These are phyloP conservation scores for Saturnispora diversa DNA, from an alignment of 805 yeast genomes.

Conservation along the genomic window DNA sequence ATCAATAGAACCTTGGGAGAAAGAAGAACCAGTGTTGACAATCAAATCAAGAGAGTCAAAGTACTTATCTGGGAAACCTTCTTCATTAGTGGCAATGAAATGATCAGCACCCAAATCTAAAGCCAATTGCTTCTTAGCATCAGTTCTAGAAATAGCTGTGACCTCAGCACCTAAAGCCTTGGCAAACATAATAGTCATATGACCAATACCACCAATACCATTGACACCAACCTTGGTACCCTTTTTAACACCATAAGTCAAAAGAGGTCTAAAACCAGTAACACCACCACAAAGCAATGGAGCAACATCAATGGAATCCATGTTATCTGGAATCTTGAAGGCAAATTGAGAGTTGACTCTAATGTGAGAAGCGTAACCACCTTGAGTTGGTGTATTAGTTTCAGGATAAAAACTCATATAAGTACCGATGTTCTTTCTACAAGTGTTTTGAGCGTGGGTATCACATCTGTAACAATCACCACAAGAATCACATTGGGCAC, in stretches of 20 bases:
- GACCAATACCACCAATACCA: slow-evolving; percentile 43
- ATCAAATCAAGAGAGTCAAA: slow-evolving; percentile 37
- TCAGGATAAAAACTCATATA: slow-evolving; percentile 40
- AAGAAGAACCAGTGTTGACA: slow-evolving; percentile 41
- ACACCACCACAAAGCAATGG: slow-evolving; percentile 53
- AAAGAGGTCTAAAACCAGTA: slow-evolving; percentile 45
- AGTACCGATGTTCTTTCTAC: slow-evolving; percentile 42
- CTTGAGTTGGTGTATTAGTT: slow-evolving; percentile 38
- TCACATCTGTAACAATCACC: slow-evolving; percentile 34
- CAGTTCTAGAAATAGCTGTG: slow-evolving; percentile 45
- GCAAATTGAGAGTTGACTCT: slow-evolving; percentile 38
- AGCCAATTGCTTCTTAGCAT: slow-evolving; percentile 42
- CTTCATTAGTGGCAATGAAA: slow-evolving; percentile 46
- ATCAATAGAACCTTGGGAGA: slow-evolving; percentile 25
- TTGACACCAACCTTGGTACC: slow-evolving; percentile 44
- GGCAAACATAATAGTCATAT: slow-evolving; percentile 42
- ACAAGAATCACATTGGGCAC: slow-evolving; percentile 38
- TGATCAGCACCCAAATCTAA: slow-evolving; percentile 44
- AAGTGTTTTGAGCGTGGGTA: slow-evolving; percentile 37
- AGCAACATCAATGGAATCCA: slow-evolving; percentile 38
- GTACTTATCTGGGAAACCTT: slow-evolving; percentile 32
- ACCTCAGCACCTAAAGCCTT: slow-evolving; percentile 56
- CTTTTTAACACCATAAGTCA: slow-evolving; percentile 35
- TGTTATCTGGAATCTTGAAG: slow-evolving; percentile 40
- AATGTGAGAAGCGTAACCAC: slow-evolving; percentile 44